Conservation (phyloP, 257 asterid species). For the Solanum pennellii region DNA sequence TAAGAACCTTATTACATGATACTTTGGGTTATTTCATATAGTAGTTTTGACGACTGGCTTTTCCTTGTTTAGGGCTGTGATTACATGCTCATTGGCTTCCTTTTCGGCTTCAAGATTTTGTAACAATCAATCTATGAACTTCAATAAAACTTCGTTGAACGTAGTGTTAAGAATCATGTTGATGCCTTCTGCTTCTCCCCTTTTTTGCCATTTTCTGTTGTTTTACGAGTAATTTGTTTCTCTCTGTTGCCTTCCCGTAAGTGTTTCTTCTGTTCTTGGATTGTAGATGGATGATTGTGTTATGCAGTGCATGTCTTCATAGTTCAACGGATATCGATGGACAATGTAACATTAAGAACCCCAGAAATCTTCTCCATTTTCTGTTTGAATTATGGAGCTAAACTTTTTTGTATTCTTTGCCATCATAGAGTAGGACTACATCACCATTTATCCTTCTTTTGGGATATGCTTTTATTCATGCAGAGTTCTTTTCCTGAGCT, state of each 20-base stretch:
- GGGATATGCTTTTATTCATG: background rate
- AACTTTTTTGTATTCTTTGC: background rate
- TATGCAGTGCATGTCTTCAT: slow-evolving; percentile 36
- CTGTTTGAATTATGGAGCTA: background rate
- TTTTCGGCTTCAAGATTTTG: slow-evolving; percentile 26
- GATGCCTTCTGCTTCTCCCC: background rate
- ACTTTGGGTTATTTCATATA: background rate
- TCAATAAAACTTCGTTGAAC: background rate
- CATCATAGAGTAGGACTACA: background rate
- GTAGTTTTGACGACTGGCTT: slow-evolving; percentile 22
- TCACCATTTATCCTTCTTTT: background rate
- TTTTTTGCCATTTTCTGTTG: background rate
- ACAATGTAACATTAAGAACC: slow-evolving; percentile 6
- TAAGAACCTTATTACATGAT: background rate
- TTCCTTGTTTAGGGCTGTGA: slow-evolving; percentile 42
- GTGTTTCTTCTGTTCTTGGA: slow-evolving; percentile 14
- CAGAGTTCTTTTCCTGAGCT: background rate
- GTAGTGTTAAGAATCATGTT: background rate
- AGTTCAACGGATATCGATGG: slow-evolving; percentile 30
- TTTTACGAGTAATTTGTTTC: background rate
- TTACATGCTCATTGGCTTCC: slow-evolving; percentile 25
- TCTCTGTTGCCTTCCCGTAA: background rate
- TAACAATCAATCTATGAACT: background rate
- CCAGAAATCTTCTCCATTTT: background rate
- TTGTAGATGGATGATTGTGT: slow-evolving; percentile 56